These are phyloP conservation scores for Oligophagozyma castellii DNA, from an alignment of 1,139 yeast genomes.

Conservation along the genomic window DNA sequence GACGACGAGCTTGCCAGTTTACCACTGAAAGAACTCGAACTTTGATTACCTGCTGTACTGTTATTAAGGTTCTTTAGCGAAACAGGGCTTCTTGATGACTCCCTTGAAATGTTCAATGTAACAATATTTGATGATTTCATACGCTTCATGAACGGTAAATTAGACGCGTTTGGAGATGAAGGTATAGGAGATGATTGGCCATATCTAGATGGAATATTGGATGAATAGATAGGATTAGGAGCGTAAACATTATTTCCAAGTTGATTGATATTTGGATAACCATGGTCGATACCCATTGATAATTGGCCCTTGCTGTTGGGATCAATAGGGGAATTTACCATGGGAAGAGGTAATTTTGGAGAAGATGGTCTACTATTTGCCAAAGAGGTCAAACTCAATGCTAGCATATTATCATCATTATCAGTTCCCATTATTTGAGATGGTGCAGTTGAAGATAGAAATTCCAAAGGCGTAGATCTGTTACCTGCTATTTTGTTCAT, in stretches of 20 bases:
- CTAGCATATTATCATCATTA: slow-evolving; percentile 24
- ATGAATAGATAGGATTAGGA: slow-evolving; percentile 8
- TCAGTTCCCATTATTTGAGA: slow-evolving; percentile 10
- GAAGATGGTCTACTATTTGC: slow-evolving; percentile 25
- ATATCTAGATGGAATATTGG: slow-evolving; percentile 3
- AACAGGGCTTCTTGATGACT: slow-evolving; percentile 23
- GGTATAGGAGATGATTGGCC: slow-evolving; percentile 5
- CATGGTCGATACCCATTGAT: slow-evolving; percentile 3
- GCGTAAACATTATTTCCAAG: slow-evolving; percentile 6
- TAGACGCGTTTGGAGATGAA: slow-evolving; percentile 9
- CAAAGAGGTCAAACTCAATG: slow-evolving; percentile 24
- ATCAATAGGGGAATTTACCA: slow-evolving; percentile 16
- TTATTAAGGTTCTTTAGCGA: too few species aligned
- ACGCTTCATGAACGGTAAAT: slow-evolving; percentile 21
- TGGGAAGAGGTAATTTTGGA: slow-evolving; percentile 19
- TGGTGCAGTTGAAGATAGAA: slow-evolving; percentile 2
- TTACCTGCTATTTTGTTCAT: slow-evolving; percentile 2
- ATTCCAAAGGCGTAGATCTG: slow-evolving; percentile 3
- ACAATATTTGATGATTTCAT: slow-evolving; percentile 25
- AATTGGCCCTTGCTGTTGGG: slow-evolving; percentile 1
- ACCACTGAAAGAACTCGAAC: slow-evolving; percentile 10
- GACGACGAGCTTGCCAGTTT: slow-evolving; percentile 11
- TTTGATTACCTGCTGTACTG: too few species aligned
- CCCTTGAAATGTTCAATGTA: slow-evolving; percentile 24
- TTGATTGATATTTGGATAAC: slow-evolving; percentile 1